Conservation (phyloP, 257 asterid genomes). For the Solanum clarkiae region DNA sequence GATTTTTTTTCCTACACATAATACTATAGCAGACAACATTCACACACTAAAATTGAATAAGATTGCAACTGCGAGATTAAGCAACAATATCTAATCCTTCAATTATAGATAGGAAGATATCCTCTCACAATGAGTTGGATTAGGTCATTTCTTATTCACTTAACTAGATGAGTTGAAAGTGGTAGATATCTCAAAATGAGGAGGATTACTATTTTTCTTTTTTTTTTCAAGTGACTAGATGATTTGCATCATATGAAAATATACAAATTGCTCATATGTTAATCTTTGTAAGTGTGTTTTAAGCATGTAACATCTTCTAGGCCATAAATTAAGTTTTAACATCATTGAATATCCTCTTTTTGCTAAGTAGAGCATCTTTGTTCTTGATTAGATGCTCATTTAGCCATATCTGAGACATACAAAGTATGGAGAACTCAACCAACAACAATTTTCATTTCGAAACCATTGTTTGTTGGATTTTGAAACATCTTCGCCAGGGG, state of each 20-base stretch:
- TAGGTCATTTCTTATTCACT: not conserved
- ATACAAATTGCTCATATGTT: not conserved
- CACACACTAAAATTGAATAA: not conserved
- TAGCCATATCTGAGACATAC: not conserved
- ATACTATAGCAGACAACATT: not conserved
- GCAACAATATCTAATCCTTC: not conserved
- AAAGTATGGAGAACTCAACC: not conserved
- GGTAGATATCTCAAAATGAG: not conserved
- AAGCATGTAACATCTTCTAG: not conserved
- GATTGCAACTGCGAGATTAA: not conserved
- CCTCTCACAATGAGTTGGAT: not conserved
- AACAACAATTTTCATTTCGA: not conserved
- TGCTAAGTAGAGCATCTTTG: not conserved
- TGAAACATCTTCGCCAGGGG: not conserved
- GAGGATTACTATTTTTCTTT: not conserved
- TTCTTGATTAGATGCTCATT: not conserved
- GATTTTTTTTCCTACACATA: not conserved
- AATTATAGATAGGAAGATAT: not conserved
- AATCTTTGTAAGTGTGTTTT: not conserved
- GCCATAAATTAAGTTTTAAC: not conserved
- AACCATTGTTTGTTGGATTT: not conserved
- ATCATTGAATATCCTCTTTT: not conserved
- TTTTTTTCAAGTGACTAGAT: not conserved
- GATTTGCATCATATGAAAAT: not conserved
- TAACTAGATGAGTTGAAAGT: not conserved